Evolutionary conservation across 768 basidiomycete genomes (phyloP), one percentile per base, ranked within the genome.

Genomic region (Roridomyces roridus): DNA sequence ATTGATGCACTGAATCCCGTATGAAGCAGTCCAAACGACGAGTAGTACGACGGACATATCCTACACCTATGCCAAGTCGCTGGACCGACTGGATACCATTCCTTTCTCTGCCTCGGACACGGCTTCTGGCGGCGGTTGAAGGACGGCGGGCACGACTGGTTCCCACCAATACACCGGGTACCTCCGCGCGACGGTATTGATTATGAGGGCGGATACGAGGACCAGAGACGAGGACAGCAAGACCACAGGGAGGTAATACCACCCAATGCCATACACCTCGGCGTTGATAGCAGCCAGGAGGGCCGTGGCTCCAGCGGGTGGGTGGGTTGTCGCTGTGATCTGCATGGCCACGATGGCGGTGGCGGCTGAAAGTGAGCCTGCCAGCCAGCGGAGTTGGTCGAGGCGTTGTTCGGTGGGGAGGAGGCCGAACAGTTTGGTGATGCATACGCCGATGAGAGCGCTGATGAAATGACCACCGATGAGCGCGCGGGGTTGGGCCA

Each of bases 231-330:
- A 80, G 6, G 79, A 76, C 5, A 86, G 73, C 11, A 85, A 71
- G 45, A 84, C 65, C 41, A 85, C 75, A 17, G 81, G 81, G 11
- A 86, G 70, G 55, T 81, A 80, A 60, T 82, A 80, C 83, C 82
- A 84, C 14, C 77, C 78, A 42, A 84, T 64, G 17, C 67, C 59
- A 15, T 79, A 66, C n/a, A 81, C 67, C 17, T 80, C 72, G 14
- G 70, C 55, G 62, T 76, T 77, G 24, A 80, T 65, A 2, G 78
- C 74, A 18, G 82, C 77, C 8, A 84, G 70, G 29, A 85, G 70
- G 20, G 83, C 82, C 1, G 82, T 84, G n/a, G 81, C 84, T 53
- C 83, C 85, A 47, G 81, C 83, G 20, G 84, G 84, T 3, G 84
- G 84, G 63, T 85, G 84, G 8, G 76, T 77, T 5, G 79, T 85